A percentile compares a stretch with the other conserved stretches of the same genome.
Evolutionary conservation across 2,329 filamentous ascomycete genomes (phyloP).

Genomic region (Hypoxylon sp.): DNA sequence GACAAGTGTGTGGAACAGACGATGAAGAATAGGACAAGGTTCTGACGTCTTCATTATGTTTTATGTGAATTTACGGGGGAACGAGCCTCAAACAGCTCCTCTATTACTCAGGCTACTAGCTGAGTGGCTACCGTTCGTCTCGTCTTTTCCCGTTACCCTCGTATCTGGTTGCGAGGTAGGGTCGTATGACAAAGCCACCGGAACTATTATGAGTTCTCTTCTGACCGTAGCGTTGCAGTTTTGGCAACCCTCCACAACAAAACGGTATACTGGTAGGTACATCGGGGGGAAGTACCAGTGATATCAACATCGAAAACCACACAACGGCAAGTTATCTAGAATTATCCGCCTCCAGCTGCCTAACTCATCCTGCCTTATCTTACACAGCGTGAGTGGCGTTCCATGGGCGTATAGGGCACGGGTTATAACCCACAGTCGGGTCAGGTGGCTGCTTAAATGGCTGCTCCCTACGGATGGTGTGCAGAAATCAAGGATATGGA

Average conservation of each 20-base stretch:
- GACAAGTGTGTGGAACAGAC: slow-evolving; percentile 3
- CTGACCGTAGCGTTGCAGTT: not conserved
- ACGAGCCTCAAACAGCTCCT: not conserved
- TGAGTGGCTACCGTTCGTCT: not conserved
- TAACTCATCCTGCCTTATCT: slow-evolving; percentile 4
- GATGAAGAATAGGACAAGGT: slow-evolving; percentile 11
- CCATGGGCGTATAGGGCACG: slow-evolving; percentile 9
- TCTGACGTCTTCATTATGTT: slow-evolving; percentile 4
- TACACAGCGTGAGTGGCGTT: slow-evolving; percentile 8
- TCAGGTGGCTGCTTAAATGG: slow-evolving; percentile 10
- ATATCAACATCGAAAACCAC: slow-evolving; percentile 1
- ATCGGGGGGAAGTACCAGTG: not conserved
- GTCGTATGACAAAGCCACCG: slow-evolving; percentile 17
- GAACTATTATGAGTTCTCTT: slow-evolving; percentile 13
- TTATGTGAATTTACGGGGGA: slow-evolving; percentile 8
- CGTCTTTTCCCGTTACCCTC: not conserved
- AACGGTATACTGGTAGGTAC: slow-evolving; percentile 1
- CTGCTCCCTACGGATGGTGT: slow-evolving; percentile 4
- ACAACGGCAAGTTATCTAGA: slow-evolving; percentile 3
- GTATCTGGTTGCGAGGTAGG: not conserved
- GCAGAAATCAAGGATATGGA: slow-evolving; percentile 2
- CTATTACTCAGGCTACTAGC: not conserved
- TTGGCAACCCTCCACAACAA: slow-evolving; percentile 1
- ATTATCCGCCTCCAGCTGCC: not conserved
- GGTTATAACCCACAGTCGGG: slow-evolving; percentile 14